phyloP scores from a whole-genome alignment of 2,329 filamentous ascomycete species.

The Claviceps sorghi region DNA sequence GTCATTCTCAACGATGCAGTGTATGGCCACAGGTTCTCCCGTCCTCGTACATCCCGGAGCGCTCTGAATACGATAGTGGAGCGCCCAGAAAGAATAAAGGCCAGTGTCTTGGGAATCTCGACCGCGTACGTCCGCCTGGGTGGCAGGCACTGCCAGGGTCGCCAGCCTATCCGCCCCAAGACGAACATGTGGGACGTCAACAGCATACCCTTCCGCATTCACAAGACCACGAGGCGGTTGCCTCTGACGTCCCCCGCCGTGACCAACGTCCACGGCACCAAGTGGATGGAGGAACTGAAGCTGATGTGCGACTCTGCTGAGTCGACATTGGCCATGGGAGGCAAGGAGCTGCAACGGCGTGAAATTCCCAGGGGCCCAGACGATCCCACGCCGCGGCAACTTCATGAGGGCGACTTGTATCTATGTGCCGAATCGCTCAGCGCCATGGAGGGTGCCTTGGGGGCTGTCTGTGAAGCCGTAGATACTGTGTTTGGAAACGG shows the following conservation, averaged over 20 bases:
- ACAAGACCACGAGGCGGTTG: constrained; percentile 60
- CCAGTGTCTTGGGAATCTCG: constrained; percentile 66
- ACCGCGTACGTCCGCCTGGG: constrained; percentile 85
- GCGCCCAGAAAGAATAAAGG: constrained; percentile 78
- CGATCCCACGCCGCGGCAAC: constrained; percentile 32
- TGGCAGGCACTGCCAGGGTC: constrained; percentile 58
- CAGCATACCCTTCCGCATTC: constrained; percentile 66
- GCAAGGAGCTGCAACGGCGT: constrained; percentile 63
- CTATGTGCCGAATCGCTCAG: constrained; percentile 72
- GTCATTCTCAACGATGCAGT: constrained; percentile 87
- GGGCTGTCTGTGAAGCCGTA: constrained; percentile 85
- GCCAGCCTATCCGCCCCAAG: constrained; percentile 50
- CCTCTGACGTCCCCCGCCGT: constrained; percentile 62
- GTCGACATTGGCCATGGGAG: constrained; percentile 58
- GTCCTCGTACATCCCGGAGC: constrained; percentile 60
- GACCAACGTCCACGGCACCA: constrained; percentile 76
- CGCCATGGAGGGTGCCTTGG: constrained; percentile 80
- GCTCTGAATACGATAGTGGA: constrained; percentile 75
- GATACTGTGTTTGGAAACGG: constrained; percentile 61
- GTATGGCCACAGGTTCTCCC: constrained; percentile 84
- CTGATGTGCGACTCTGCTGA: constrained; percentile 73
- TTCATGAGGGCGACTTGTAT: constrained; percentile 86
- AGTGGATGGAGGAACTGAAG: constrained; percentile 88
- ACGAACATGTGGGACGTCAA: constrained; percentile 39
- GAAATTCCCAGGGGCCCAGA: constrained; percentile 40